Conservation (phyloP, 2,329 filamentous ascomycete species). For the Mariannaea elegans region DNA sequence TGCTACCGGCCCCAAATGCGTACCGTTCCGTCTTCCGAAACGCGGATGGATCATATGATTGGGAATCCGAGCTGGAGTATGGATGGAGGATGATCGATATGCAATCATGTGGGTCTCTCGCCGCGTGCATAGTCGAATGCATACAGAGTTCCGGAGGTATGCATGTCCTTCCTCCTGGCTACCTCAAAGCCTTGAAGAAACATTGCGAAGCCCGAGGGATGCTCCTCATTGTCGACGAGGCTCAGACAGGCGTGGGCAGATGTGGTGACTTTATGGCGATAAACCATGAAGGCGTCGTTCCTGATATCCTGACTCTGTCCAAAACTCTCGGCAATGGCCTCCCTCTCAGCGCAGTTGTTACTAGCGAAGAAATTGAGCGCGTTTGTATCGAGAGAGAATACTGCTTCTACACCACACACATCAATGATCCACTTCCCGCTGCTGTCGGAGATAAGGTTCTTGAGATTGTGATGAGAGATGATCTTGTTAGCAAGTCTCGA, state of each 20-base stretch:
- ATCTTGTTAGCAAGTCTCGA: slow-evolving; percentile 56
- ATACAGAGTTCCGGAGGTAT: slow-evolving; percentile 69
- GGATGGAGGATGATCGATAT: slow-evolving; percentile 69
- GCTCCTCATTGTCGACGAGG: slow-evolving; percentile 70
- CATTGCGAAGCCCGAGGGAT: slow-evolving; percentile 66
- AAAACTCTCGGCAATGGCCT: slow-evolving; percentile 70
- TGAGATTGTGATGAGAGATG: slow-evolving; percentile 66
- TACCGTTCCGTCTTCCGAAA: slow-evolving; percentile 69
- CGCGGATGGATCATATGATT: slow-evolving; percentile 68
- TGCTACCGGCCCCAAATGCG: slow-evolving; percentile 66
- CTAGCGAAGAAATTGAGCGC: slow-evolving; percentile 61
- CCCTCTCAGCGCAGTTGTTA: slow-evolving; percentile 66
- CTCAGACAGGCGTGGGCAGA: slow-evolving; percentile 67
- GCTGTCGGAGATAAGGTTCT: slow-evolving; percentile 69
- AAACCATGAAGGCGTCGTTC: slow-evolving; percentile 61
- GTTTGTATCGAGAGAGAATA: slow-evolving; percentile 59
- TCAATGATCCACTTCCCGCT: slow-evolving; percentile 69
- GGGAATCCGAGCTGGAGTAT: slow-evolving; percentile 68
- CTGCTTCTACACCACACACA: slow-evolving; percentile 68
- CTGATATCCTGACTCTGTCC: slow-evolving; percentile 67
- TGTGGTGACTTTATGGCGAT: slow-evolving; percentile 68
- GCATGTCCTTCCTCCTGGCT: slow-evolving; percentile 65
- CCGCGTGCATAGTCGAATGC: slow-evolving; percentile 70
- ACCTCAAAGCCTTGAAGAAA: slow-evolving; percentile 62
- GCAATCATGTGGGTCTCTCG: slow-evolving; percentile 67